A percentile compares a stretch with the other conserved stretches of the same genome.
phyloP scores from a whole-genome alignment of 768 basidiomycete genomes.

The Trametes cubensis region DNA sequence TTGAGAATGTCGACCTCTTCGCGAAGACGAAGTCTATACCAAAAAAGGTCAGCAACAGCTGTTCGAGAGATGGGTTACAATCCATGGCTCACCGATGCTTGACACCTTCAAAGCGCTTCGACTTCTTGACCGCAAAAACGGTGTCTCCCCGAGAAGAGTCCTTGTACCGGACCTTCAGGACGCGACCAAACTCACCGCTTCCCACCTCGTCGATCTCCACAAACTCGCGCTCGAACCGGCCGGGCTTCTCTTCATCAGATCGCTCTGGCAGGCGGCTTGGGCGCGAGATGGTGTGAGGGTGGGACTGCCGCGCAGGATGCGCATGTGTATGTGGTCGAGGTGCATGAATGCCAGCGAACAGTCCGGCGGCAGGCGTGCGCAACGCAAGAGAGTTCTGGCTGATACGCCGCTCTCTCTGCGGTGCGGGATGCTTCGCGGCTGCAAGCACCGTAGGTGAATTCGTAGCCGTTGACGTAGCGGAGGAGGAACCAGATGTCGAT shows the following conservation, averaged over 20 bases:
- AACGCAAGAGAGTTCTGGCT: conserved; percentile 14
- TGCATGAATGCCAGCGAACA: conserved; percentile 15
- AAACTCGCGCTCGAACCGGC: conserved; percentile 82
- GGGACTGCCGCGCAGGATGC: conserved; percentile 22
- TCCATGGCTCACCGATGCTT: conserved; percentile 77
- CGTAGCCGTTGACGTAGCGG: conserved; percentile 40
- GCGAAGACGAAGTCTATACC: conserved; percentile 75
- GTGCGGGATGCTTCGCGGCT: conserved; percentile 6
- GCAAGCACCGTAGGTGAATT: conserved; percentile 30
- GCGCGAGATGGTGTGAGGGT: conserved; percentile 7
- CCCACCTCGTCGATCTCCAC: conserved; percentile 80
- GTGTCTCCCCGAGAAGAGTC: conserved; percentile 30
- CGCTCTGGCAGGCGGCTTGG: conserved; percentile 26
- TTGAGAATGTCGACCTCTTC: conserved; percentile 95
- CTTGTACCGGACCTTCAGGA: conserved; percentile 81
- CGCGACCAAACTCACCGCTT: conserved; percentile 91
- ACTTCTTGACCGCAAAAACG: conserved; percentile 91
- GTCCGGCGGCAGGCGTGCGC: conserved; percentile 18
- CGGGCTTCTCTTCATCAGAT: conserved; percentile 52
- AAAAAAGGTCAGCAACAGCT: conserved; percentile 2
- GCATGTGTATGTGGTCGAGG: conserved; percentile 26
- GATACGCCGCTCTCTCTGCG: conserved; percentile 8
- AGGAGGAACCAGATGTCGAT: conserved; percentile 60
- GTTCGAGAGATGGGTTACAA: conserved; percentile 5
- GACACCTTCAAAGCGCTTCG: conserved; percentile 87